Evolutionary conservation across 139 green algal genomes (phyloP), one percentile per base, ranked within the genome.

Genomic region (Tetraselmis chui): DNA sequence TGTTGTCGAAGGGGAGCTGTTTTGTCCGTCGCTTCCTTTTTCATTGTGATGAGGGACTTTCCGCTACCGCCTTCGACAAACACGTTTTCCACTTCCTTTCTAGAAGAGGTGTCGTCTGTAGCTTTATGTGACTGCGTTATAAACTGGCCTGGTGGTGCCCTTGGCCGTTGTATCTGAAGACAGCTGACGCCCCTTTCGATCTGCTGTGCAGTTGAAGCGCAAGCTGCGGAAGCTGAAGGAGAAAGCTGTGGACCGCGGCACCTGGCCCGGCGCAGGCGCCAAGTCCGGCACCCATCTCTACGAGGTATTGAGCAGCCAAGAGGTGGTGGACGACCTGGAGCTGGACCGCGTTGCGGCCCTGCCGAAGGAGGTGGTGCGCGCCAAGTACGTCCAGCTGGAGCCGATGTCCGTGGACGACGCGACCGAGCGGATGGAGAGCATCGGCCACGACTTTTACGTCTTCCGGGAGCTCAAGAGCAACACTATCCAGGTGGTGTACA

Each of bases 181-280:
- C n/a, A 67, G 45, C 45, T 67, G 45, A 67, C 45, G 45, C 45
- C 11, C 45, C 45, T 18, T 18, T 67, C 18, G 45, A 5, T 67
- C 45, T 5, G 11, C 45, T 67, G 45, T 18, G 45, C 45, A 67
- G 45, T 18, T 67, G 11, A 67, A 67, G 45, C 82, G 84, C 31
- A 94, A 93, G 87, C 83, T 94, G 58, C 58, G 31, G 0, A 89
- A 90, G 80, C 30, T 93, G 32, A 91, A 91, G 86, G 85, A 92
- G 83, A 83, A 88, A 31, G 85, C 85, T 0, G 86, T 88, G 32
- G 30, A 26, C 2, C 78, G 59, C 25, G 85, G 85, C 59, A 84
- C 80, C 75, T 88, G 85, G 85, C 67, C 75, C 28, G 82, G 82
- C 24, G 59, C 32, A 24, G 82, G 76, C 28, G 76, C 82, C 28